Evolutionary conservation across 75 land plant genomes (phyloP), one percentile per base, ranked within the genome.

Genomic region (Pinus tabuliformis): DNA sequence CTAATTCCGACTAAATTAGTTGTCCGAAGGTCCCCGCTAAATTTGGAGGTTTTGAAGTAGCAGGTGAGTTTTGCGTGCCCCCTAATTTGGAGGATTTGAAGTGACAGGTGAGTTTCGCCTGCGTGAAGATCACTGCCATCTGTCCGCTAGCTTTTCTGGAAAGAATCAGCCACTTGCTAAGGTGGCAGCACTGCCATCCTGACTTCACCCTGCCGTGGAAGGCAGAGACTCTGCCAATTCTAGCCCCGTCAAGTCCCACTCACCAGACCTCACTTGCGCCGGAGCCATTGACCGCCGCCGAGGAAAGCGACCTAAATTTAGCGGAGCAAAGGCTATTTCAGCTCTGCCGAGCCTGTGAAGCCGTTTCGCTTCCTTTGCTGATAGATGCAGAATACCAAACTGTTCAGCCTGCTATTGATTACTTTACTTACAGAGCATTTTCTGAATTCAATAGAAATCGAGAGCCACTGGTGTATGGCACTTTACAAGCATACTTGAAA

Each of bases 351-450:
- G 72, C 33, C 3, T 88, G 95, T 71, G 62, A 68, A 2, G 85
- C 81, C 17, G 58, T 61, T 39, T 77, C 80, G 22, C 75, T 93
- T 5, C 93, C 93, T 11, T 74, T 96, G 60, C 72, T 87, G 17
- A 77, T 96, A 58, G 99, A 96, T 75, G 99, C 99, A 0, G 99
- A 96, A 82, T 87, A 96, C 71, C 82, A 93, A 3, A 72, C 83
- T 12, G 75, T 96, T 11, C 97, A 33, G 33, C 33, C 33, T 33
- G 33, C 33, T 33, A 33, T 33, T 33, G 33, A 33, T 33, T 33
- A 33, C 2, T 33, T 33, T 33, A 33, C 2, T 33, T 33, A 33
- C 33, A 33, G 33, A 33, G 33, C 33, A 33, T 33, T 33, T 33
- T 33, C 33, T 2, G 33, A 33, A 33, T 33, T 33, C 33, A 33